Base-by-base conservation (phyloP, 139 green algal genomes). In the Nannochloris sp. region DNA sequence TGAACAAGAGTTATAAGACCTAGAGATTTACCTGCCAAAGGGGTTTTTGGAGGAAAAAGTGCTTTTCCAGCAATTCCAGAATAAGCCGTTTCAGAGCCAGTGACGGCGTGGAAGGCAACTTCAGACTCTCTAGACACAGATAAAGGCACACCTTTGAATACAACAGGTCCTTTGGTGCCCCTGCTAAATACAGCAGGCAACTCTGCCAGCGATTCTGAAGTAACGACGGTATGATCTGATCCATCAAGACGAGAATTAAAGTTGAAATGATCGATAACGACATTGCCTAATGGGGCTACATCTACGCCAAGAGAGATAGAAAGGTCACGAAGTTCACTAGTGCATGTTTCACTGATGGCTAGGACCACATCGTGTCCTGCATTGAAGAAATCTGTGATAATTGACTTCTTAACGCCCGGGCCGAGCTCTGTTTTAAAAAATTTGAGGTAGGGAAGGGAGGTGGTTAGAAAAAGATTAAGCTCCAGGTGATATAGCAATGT, bases 371-470 rank as follows among this genome's bases (percentile, higher is more conserved):
- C 82, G 37, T 77, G 75, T 3, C 90, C 90, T 15, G 54, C 71
- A 37, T 97, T 89, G 2, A 96, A 72, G 66, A 97, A 97, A 14
- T 95, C 84, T 4, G 91, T 51, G n/a, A 96, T 70, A 2, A 56
- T 65, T 1, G 63, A 55, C 8, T 75, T 58, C 54, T 86, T 76
- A 3, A 95, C 42, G 2, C 64, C 67, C 6, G 86, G 81, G 6
- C 89, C 85, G 65, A 87, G 75, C 4, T 63, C 83, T 90, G 79
- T 76, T 60, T 32, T n/a, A n/a, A 19, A 9, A 55, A 19, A 30
- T 6, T 39, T 24, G 5, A 4, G 19, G 6, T 24, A 2, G 45
- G 44, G 15, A 51, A 19, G 19, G 42, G 19, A 19, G 42, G 8
- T 24, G 23, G 12, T 39, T 6, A 54, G 54, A 12, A 19, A 23